Evolutionary conservation across 2,329 filamentous ascomycete genomes (phyloP).

Genomic region (Alternaria consortialis): DNA sequence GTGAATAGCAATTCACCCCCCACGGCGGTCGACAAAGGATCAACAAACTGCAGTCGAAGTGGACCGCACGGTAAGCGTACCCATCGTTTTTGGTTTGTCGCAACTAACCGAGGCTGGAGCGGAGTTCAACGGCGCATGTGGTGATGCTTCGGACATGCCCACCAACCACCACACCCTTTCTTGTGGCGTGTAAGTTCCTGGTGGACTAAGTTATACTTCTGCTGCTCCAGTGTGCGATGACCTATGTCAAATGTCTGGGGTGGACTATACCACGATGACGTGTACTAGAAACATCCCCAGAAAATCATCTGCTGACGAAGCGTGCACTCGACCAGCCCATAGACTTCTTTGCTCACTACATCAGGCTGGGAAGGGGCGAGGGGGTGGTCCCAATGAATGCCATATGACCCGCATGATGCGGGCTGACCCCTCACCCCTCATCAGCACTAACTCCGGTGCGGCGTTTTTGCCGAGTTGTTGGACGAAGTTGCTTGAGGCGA

Average conservation of each 20-base stretch:
- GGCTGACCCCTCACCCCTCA: constrained; percentile 18
- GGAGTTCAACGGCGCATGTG: constrained; percentile 11
- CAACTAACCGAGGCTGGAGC: constrained; percentile 4
- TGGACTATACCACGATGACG: constrained; percentile 1
- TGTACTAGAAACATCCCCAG: background rate
- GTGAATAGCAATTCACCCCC: constrained; percentile 17
- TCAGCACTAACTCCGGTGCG: constrained; percentile 7
- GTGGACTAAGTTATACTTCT: background rate
- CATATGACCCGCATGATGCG: constrained; percentile 20
- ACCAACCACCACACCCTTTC: background rate
- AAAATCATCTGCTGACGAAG: constrained; percentile 2
- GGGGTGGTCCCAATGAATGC: constrained; percentile 10
- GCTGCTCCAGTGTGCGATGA: background rate
- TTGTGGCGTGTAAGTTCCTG: background rate
- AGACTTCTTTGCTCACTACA: background rate
- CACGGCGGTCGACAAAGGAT: constrained; percentile 12
- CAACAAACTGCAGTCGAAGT: constrained; percentile 12
- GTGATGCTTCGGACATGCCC: constrained; percentile 4
- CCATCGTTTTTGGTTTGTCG: background rate
- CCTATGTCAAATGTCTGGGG: background rate
- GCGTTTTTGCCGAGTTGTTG: background rate
- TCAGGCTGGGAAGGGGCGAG: constrained; percentile 10
- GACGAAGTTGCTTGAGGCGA: background rate
- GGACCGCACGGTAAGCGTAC: background rate
- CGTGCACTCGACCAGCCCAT: background rate